These are phyloP conservation scores for Wickerhamiella domercqiae DNA, from an alignment of 805 yeast genomes.

Conservation along the genomic window DNA sequence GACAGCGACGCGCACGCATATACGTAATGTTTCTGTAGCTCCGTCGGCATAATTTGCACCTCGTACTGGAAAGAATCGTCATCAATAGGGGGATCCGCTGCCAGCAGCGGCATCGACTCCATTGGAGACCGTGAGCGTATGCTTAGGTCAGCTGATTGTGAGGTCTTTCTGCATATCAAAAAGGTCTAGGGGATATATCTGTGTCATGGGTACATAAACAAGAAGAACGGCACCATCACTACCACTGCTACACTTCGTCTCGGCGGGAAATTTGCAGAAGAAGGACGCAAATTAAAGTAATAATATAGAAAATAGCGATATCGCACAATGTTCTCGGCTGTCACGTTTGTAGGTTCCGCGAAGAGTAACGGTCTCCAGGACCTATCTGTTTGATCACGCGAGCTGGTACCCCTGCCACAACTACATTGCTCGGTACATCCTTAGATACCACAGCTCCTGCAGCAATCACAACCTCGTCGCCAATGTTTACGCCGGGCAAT, in stretches of 20 bases:
- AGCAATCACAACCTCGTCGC: slow-evolving; percentile 45
- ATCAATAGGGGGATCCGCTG: slow-evolving; percentile 20
- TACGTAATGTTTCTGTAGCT: slow-evolving; percentile 16
- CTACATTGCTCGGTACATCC: slow-evolving; percentile 37
- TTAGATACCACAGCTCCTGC: slow-evolving; percentile 53
- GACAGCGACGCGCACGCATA: slow-evolving; percentile 10
- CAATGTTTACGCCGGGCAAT: slow-evolving; percentile 52
- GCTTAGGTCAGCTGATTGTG: background rate
- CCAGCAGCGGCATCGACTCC: slow-evolving; percentile 13
- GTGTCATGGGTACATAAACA: no score
- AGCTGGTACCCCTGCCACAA: slow-evolving; percentile 55
- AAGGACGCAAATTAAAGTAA: no score
- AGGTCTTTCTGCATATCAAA: background rate
- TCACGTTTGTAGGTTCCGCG: no score
- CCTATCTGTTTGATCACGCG: slow-evolving; percentile 21
- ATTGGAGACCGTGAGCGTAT: no score
- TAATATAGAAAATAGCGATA: no score
- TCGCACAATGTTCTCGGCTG: no score
- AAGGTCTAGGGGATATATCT: background rate
- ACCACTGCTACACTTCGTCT: no score
- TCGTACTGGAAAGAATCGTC: slow-evolving; percentile 19
- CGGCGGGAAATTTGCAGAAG: no score
- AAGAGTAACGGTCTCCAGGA: no score
- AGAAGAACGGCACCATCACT: no score
- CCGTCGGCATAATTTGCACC: slow-evolving; percentile 16